A percentile compares a stretch with the other conserved stretches of the same genome.
Evolutionary conservation across 306 rosid genomes (phyloP).

Genomic region (Cucurbita moschata): DNA sequence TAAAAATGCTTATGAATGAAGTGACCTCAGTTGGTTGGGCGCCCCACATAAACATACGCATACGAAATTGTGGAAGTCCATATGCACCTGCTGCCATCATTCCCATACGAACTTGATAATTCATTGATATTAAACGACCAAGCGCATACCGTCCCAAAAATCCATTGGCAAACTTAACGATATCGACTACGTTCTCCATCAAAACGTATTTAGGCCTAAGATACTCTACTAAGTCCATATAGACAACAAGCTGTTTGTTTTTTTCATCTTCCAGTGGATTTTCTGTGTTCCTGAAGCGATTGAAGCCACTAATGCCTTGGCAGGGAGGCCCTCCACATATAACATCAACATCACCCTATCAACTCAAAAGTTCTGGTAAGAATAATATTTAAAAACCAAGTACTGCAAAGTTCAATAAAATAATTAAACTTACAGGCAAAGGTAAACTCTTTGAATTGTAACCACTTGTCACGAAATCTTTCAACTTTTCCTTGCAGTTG

Average conservation of each 20-base stretch:
- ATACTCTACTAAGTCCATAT: constrained; percentile 46
- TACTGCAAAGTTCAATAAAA: background rate
- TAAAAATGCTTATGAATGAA: background rate
- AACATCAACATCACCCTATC: constrained; percentile 68
- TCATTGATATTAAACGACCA: constrained; percentile 60
- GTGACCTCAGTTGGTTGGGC: constrained; percentile 42
- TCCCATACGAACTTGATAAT: constrained; percentile 66
- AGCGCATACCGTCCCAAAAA: constrained; percentile 66
- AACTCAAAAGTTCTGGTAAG: background rate
- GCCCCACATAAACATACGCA: constrained; percentile 82
- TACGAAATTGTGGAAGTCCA: constrained; percentile 73
- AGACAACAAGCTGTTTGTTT: constrained; percentile 45
- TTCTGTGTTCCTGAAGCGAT: constrained; percentile 39
- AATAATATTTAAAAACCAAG: background rate
- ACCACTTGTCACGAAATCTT: constrained; percentile 33
- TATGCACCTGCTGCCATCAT: constrained; percentile 81
- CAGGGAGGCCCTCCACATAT: constrained; percentile 93
- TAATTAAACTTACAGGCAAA: constrained; percentile 38
- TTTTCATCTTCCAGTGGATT: constrained; percentile 48
- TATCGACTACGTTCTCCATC: constrained; percentile 79
- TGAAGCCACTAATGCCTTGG: constrained; percentile 78
- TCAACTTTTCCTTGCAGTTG: constrained; percentile 33
- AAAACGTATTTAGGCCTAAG: constrained; percentile 49
- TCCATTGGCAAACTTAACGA: constrained; percentile 54
- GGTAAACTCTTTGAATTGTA: constrained; percentile 38